These are phyloP conservation scores for Suillus bovinus DNA, from an alignment of 768 basidiomycete genomes.

Conservation along the genomic window DNA sequence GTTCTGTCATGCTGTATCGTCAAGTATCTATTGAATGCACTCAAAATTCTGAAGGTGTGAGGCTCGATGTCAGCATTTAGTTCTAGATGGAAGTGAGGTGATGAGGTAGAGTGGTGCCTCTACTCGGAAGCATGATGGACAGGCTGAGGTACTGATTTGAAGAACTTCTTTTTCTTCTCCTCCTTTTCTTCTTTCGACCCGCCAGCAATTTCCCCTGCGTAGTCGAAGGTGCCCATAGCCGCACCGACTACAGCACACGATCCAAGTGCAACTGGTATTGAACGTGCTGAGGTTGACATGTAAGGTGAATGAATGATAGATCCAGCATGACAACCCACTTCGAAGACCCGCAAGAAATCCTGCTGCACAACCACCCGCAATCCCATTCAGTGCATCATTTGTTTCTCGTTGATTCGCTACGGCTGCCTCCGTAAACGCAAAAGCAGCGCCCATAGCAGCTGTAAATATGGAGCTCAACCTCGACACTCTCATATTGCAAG, in stretches of 20 bases:
- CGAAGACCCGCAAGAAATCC: slow-evolving; percentile 89
- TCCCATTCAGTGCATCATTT: slow-evolving; percentile 81
- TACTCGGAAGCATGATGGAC: slow-evolving; percentile 26
- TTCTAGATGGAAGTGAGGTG: slow-evolving; percentile 7
- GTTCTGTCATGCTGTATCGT: background rate
- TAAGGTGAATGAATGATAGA: slow-evolving; percentile 15
- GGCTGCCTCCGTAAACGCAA: slow-evolving; percentile 76
- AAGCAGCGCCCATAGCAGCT: slow-evolving; percentile 91
- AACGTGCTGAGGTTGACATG: slow-evolving; percentile 56
- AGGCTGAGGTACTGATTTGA: slow-evolving; percentile 64
- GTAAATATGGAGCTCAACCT: slow-evolving; percentile 9
- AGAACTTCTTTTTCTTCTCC: slow-evolving; percentile 77
- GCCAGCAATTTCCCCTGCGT: slow-evolving; percentile 64
- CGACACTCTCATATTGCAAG: background rate
- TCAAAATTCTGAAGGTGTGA: background rate
- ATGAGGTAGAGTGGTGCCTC: slow-evolving; percentile 17
- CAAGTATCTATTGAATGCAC: background rate
- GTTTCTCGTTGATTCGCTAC: slow-evolving; percentile 80
- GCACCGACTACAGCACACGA: slow-evolving; percentile 80
- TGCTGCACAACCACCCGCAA: slow-evolving; percentile 88
- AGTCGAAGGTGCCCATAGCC: slow-evolving; percentile 79
- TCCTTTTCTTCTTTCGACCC: slow-evolving; percentile 50
- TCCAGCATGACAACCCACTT: slow-evolving; percentile 45
- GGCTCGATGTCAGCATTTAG: background rate
- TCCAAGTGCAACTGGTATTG: slow-evolving; percentile 78